phyloP scores from a whole-genome alignment of 2,329 filamentous ascomycete species.

The Alternaria metachromatica region DNA sequence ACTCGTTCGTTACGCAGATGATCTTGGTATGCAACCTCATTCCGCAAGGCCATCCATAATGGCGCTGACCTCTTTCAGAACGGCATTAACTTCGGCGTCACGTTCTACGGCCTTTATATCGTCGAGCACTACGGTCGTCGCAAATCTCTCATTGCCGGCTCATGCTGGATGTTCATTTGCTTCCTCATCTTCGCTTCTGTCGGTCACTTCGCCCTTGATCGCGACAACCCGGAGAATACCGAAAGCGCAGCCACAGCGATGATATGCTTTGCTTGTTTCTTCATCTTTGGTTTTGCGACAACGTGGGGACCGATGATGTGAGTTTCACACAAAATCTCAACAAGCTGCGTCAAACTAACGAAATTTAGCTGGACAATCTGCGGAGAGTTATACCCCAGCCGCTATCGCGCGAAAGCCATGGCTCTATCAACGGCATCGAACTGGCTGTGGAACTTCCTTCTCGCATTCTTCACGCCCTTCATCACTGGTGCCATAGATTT shows the following conservation, averaged over 20 bases:
- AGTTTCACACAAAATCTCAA: neutral
- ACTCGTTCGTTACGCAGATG: slow-evolving; percentile 55
- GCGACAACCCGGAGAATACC: slow-evolving; percentile 34
- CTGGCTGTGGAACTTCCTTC: slow-evolving; percentile 52
- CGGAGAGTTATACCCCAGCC: slow-evolving; percentile 68
- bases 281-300: slow-evolving; percentile 69
- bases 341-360: slow-evolving; percentile 43
- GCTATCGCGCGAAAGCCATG: slow-evolving; percentile 55
- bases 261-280: slow-evolving; percentile 72
- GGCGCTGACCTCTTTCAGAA: slow-evolving; percentile 27
- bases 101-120: slow-evolving; percentile 54
- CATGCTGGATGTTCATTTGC: slow-evolving; percentile 60
- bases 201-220: slow-evolving; percentile 52
- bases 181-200: slow-evolving; percentile 62
- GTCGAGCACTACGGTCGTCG: slow-evolving; percentile 56
- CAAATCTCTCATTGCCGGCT: slow-evolving; percentile 53
- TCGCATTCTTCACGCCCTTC: slow-evolving; percentile 77
- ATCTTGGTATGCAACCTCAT: slow-evolving; percentile 47
- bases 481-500: slow-evolving; percentile 75
- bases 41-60: no score
- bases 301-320: slow-evolving; percentile 71
- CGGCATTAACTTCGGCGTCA: slow-evolving; percentile 55
- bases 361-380: slow-evolving; percentile 65
- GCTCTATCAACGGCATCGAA: slow-evolving; percentile 52
- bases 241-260: slow-evolving; percentile 57